Conservation (phyloP, 1,284 basidiomycete species). For the Cutaneotrichosporon curvatum region DNA sequence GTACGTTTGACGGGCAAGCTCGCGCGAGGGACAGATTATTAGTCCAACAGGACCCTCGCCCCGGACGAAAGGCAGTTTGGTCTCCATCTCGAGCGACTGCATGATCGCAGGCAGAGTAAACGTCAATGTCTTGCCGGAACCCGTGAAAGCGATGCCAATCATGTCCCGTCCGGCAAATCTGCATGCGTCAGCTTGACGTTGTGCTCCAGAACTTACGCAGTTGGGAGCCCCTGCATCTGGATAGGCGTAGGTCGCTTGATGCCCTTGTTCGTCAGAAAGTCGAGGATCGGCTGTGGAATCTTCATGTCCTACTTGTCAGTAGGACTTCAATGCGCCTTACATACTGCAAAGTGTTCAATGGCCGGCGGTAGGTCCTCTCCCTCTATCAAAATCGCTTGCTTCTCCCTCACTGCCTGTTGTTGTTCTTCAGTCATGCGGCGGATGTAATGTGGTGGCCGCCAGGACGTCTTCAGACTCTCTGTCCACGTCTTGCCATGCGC, state of each 20-base stretch:
- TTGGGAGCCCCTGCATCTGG: constrained; percentile 92
- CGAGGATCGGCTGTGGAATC: constrained; percentile 75
- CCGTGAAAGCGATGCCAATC: constrained; percentile 93
- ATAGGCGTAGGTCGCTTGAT: constrained; percentile 89
- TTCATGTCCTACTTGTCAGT: constrained; percentile 77
- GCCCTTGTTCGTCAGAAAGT: constrained; percentile 73
- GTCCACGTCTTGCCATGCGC: constrained; percentile 89
- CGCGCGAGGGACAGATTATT: constrained; percentile 89
- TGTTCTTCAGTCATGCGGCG: constrained; percentile 62
- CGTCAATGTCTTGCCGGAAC: constrained; percentile 82
- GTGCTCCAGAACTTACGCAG: constrained; percentile 59
- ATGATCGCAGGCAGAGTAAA: constrained; percentile 94
- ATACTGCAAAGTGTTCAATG: constrained; percentile 78
- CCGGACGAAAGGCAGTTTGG: constrained; percentile 75
- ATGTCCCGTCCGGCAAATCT: constrained; percentile 86
- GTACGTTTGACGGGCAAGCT: constrained; percentile 90
- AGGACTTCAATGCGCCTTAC: constrained; percentile 18
- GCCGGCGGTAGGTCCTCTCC: constrained; percentile 86
- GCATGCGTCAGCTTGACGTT: constrained; percentile 3
- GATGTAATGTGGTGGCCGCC: constrained; percentile 81
- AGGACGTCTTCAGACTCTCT: constrained; percentile 79
- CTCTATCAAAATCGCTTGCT: constrained; percentile 85
- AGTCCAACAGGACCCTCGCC: constrained; percentile 95
- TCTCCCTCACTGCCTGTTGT: constrained; percentile 69
- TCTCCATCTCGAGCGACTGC: constrained; percentile 88